A percentile compares a stretch with the other conserved stretches of the same genome.
Conservation (phyloP, 257 asterid species). For the Asclepias syriaca region DNA sequence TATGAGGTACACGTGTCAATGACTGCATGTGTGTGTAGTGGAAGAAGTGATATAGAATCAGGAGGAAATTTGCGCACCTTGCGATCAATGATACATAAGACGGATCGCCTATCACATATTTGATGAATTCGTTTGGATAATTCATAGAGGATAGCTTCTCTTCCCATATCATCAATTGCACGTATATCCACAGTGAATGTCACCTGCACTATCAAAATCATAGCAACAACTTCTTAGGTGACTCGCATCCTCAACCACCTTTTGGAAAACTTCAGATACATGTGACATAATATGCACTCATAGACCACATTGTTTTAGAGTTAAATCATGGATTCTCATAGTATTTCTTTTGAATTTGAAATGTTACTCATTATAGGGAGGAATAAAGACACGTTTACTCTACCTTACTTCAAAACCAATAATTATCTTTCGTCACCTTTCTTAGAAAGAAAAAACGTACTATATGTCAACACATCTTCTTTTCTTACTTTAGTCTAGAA, state of each 20-base stretch:
- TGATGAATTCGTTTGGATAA: conserved; percentile 58
- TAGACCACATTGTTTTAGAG: too few species aligned
- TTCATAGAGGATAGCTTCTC: conserved; percentile 83
- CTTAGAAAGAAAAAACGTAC: neutral
- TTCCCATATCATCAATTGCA: conserved; percentile 82
- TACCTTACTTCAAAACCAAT: neutral
- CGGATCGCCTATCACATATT: conserved; percentile 73
- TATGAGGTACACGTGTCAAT: conserved; percentile 7
- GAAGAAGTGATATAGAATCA: conserved; percentile 1
- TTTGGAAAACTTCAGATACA: too few species aligned
- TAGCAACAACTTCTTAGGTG: neutral
- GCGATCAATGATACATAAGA: conserved; percentile 70
- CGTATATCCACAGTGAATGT: conserved; percentile 88
- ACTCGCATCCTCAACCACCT: neutral
- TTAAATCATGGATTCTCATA: too few species aligned
- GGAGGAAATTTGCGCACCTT: conserved; percentile 45
- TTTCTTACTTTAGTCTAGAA: neutral
- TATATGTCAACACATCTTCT: neutral
- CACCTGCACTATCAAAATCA: conserved; percentile 42
- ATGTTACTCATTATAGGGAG: too few species aligned
- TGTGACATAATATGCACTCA: too few species aligned
- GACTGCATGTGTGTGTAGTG: conserved; percentile 1
- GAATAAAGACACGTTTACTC: neutral
- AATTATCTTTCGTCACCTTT: neutral
- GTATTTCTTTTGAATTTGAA: too few species aligned